Conservation (phyloP, 306 rosid species). For the Arachis stenosperma region DNA sequence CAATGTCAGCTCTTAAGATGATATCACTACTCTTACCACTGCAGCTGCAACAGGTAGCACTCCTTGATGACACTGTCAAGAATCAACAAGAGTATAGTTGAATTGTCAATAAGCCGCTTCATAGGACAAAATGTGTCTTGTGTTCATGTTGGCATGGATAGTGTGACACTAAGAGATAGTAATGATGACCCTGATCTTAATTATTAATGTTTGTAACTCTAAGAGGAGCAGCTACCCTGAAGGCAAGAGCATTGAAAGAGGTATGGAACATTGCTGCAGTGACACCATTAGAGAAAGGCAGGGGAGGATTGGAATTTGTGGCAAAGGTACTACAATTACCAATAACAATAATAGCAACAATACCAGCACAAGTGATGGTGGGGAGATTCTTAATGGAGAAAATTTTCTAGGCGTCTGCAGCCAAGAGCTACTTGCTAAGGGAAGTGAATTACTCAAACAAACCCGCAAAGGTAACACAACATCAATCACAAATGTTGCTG, state of each 20-base stretch:
- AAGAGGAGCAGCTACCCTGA: too few species aligned
- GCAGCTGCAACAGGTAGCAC: constrained; percentile 68
- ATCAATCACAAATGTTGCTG: background rate
- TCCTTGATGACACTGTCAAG: constrained; percentile 40
- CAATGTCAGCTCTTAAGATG: constrained; percentile 83
- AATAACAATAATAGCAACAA: constrained; percentile 29
- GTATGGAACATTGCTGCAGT: too few species aligned
- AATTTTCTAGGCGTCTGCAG: constrained; percentile 50
- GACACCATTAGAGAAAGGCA: too few species aligned
- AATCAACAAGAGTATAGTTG: background rate
- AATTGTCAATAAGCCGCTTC: background rate
- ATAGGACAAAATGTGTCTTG: background rate
- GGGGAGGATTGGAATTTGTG: constrained; percentile 43
- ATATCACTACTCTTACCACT: constrained; percentile 86
- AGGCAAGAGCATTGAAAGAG: too few species aligned
- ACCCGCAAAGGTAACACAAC: constrained; percentile 71
- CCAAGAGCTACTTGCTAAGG: constrained; percentile 83
- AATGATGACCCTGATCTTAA: background rate
- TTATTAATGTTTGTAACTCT: background rate
- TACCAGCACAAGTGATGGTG: constrained; percentile 57
- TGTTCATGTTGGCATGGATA: background rate
- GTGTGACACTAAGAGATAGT: background rate
- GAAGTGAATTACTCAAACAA: constrained; percentile 91
- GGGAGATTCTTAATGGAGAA: constrained; percentile 55
- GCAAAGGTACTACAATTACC: constrained; percentile 36